Conservation (phyloP, 768 basidiomycete genomes). For the Cystobasidium tubakii region DNA sequence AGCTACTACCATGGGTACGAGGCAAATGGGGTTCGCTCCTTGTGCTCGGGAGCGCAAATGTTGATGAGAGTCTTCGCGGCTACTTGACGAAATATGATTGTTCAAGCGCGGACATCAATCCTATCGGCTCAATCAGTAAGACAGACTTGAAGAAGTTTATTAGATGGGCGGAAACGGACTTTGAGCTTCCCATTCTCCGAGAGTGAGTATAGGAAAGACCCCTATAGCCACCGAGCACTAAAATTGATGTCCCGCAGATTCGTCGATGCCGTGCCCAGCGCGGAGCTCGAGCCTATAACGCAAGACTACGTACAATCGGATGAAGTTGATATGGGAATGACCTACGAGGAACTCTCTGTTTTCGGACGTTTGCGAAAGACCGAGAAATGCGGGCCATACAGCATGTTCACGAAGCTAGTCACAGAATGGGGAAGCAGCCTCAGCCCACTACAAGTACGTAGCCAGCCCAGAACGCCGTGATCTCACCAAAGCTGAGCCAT, state of each 20-base stretch:
- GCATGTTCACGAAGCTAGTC: slow-evolving; percentile 90
- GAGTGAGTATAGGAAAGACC: slow-evolving; percentile 54
- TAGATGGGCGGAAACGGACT: slow-evolving; percentile 67
- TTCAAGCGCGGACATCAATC: slow-evolving; percentile 90
- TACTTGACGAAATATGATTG: slow-evolving; percentile 98
- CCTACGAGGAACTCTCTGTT: slow-evolving; percentile 77
- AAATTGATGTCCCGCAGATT: slow-evolving; percentile 57
- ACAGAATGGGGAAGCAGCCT: slow-evolving; percentile 85
- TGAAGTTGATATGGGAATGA: slow-evolving; percentile 99
- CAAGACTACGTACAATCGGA: slow-evolving; percentile 91
- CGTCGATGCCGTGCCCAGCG: slow-evolving; percentile 83
- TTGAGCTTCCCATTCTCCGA: slow-evolving; percentile 75
- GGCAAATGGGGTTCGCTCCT: slow-evolving; percentile 77
- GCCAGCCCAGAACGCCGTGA: background rate
- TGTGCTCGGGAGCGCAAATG: slow-evolving; percentile 95
- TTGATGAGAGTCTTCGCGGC: slow-evolving; percentile 94
- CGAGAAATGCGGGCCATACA: slow-evolving; percentile 95
- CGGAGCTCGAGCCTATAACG: slow-evolving; percentile 91
- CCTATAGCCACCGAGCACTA: background rate
- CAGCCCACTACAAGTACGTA: slow-evolving; percentile 68
- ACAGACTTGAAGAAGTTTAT: slow-evolving; percentile 96
- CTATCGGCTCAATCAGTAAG: slow-evolving; percentile 96
- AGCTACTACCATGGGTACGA: slow-evolving; percentile 84
- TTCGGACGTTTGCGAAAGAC: slow-evolving; percentile 90
- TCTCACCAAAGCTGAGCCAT: too few relatives aligned